Percentiles rank a stretch among this genome's conserved stretches.
Conservation (phyloP, 2,329 filamentous ascomycete genomes). For the Dothiorella sarmentorum region DNA sequence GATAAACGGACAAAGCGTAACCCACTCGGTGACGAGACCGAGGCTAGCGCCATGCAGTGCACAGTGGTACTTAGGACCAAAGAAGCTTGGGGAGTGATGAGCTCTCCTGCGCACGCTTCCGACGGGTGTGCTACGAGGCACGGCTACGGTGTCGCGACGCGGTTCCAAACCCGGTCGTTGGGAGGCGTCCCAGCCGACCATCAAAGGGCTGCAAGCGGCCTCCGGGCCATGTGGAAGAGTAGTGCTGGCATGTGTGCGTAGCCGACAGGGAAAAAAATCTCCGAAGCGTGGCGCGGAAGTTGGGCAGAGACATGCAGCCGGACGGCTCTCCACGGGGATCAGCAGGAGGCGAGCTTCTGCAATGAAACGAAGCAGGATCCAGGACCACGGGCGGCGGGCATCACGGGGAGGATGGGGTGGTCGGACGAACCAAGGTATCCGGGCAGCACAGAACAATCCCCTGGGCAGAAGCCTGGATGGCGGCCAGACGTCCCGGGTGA, state of each 20-base stretch:
- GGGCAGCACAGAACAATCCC: background rate
- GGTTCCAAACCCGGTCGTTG: slow-evolving; percentile 6
- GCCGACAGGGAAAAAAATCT: slow-evolving; percentile 1
- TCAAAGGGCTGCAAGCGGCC: slow-evolving; percentile 8
- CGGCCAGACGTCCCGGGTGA: background rate
- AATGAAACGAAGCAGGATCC: background rate
- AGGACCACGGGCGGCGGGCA: background rate
- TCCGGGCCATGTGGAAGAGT: background rate
- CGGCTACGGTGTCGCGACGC: background rate
- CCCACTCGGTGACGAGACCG: slow-evolving; percentile 1
- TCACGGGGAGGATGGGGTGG: background rate
- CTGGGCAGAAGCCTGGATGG: too few relatives aligned
- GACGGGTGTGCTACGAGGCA: slow-evolving; percentile 3
- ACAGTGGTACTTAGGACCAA: background rate
- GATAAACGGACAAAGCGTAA: background rate
- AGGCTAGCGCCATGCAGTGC: slow-evolving; percentile 10
- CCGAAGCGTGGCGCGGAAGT: slow-evolving; percentile 2
- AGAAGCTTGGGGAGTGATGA: background rate
- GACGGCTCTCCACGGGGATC: slow-evolving; percentile 2
- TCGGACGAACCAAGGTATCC: slow-evolving; percentile 10
- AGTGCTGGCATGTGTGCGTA: slow-evolving; percentile 4
- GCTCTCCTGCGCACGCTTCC: background rate
- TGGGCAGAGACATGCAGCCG: slow-evolving; percentile 4
- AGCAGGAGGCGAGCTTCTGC: slow-evolving; percentile 1
- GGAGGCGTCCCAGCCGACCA: background rate